Percentiles rank a stretch among this genome's conserved stretches.
Conservation (phyloP, 2,329 filamentous ascomycete species). For the Drechslera avenae region DNA sequence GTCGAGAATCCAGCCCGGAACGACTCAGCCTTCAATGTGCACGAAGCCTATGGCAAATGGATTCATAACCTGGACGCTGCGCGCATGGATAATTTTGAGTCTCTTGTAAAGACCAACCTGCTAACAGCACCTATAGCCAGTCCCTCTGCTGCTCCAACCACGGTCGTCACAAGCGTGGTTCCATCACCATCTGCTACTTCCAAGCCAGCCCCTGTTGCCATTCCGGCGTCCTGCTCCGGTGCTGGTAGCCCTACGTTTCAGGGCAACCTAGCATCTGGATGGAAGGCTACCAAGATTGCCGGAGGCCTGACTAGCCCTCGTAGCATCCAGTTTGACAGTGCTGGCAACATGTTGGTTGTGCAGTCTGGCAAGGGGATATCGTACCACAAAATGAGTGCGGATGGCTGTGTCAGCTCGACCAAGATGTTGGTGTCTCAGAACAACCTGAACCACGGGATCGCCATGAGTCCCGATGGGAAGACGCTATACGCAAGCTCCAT, state of each 20-base stretch:
- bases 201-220: conserved; percentile 27
- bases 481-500: conserved; percentile 61
- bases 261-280: conserved; percentile 34
- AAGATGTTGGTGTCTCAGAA: conserved; percentile 42
- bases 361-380: conserved; percentile 44
- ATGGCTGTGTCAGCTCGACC: conserved; percentile 39
- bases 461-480: conserved; percentile 53
- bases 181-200: conserved; percentile 21
- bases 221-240: conserved; percentile 39
- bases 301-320: conserved; percentile 40
- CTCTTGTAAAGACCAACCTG: conserved; percentile 38
- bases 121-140: conserved; percentile 33
- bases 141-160: conserved; percentile 21
- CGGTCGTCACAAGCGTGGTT: conserved; percentile 28
- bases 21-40: conserved; percentile 42
- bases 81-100: conserved; percentile 39
- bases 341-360: conserved; percentile 43
- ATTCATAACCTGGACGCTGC: conserved; percentile 39
- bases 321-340: conserved; percentile 39
- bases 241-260: conserved; percentile 33
- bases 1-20: conserved; percentile 39
- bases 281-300: conserved; percentile 42
- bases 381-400: conserved; percentile 33
- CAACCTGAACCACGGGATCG: conserved; percentile 58
- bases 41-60: conserved; percentile 40